Percentiles rank a stretch among this genome's conserved stretches.
phyloP scores from a whole-genome alignment of 331 rosid genomes.

The Quercus lobata region DNA sequence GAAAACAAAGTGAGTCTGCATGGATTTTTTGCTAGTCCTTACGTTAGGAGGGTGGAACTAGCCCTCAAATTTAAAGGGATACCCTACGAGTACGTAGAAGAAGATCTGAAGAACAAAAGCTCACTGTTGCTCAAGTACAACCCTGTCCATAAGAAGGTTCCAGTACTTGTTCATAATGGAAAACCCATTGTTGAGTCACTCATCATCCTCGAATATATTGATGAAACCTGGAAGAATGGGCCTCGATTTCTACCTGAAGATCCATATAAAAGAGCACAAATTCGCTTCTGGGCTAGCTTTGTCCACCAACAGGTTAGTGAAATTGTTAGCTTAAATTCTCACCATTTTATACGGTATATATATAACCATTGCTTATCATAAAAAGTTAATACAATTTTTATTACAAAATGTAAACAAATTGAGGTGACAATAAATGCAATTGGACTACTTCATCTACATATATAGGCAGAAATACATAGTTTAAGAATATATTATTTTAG shows the following conservation, averaged over 20 bases:
- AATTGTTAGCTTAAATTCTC: too few species aligned
- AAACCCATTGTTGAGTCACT: constrained; percentile 25
- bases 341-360: too few species aligned
- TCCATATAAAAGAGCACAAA: constrained; percentile 23
- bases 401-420: too few species aligned
- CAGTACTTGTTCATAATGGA: constrained; percentile 42
- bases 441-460: too few species aligned
- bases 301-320: constrained; percentile 18
- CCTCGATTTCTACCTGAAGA: constrained; percentile 26
- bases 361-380: too few species aligned
- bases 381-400: too few species aligned
- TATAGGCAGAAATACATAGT: too few species aligned
- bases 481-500: too few species aligned
- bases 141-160: constrained; percentile 39
- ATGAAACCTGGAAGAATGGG: constrained; percentile 31
- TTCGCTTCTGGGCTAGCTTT: constrained; percentile 28
- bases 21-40: constrained; percentile 36
- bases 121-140: constrained; percentile 29
- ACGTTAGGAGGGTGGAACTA: constrained; percentile 27
- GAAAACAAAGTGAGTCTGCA: constrained; percentile 22
- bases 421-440: too few species aligned
- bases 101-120: constrained; percentile 33
- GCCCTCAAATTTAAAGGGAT: constrained; percentile 35
- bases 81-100: constrained; percentile 33
- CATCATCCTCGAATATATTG: constrained; percentile 29